These are phyloP conservation scores for Puccinia hordei DNA, from an alignment of 1,284 basidiomycete genomes.

Conservation along the genomic window DNA sequence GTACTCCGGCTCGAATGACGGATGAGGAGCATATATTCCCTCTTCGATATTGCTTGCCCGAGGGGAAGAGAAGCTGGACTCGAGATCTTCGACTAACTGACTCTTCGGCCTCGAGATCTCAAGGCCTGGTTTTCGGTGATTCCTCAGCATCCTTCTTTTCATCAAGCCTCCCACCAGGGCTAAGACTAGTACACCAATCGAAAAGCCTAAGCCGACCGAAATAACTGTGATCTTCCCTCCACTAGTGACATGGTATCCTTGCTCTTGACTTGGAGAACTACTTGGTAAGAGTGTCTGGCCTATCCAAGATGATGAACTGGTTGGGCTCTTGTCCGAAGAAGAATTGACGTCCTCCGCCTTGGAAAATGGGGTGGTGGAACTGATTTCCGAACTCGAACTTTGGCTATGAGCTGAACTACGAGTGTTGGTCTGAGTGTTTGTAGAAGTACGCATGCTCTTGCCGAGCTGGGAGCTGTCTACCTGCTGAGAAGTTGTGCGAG, in stretches of 20 bases:
- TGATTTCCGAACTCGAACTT: not conserved
- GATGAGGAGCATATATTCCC: not conserved
- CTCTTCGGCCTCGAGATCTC: slow-evolving; percentile 4
- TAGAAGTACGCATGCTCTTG: not conserved
- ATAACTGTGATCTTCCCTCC: slow-evolving; percentile 5
- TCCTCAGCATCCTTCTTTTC: not conserved
- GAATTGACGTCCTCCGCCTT: not conserved
- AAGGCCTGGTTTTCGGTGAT: not conserved
- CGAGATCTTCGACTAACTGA: not conserved
- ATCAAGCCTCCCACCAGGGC: slow-evolving; percentile 3
- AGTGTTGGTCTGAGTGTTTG: not conserved
- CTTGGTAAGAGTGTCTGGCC: not conserved
- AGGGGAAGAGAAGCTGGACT: not conserved
- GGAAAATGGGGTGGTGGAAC: not conserved
- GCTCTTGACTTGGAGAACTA: not conserved
- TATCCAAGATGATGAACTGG: not conserved
- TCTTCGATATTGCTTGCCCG: not conserved
- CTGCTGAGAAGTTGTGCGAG: not conserved
- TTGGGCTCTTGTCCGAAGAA: not conserved
- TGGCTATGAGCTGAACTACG: not conserved
- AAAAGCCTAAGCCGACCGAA: slow-evolving; percentile 16
- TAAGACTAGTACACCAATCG: slow-evolving; percentile 12
- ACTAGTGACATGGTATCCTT: slow-evolving; percentile 5
- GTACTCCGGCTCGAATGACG: not conserved
- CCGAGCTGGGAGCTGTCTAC: not conserved